Conservation (phyloP, 495 filamentous ascomycete genomes). For the Penicillium odoratum region DNA sequence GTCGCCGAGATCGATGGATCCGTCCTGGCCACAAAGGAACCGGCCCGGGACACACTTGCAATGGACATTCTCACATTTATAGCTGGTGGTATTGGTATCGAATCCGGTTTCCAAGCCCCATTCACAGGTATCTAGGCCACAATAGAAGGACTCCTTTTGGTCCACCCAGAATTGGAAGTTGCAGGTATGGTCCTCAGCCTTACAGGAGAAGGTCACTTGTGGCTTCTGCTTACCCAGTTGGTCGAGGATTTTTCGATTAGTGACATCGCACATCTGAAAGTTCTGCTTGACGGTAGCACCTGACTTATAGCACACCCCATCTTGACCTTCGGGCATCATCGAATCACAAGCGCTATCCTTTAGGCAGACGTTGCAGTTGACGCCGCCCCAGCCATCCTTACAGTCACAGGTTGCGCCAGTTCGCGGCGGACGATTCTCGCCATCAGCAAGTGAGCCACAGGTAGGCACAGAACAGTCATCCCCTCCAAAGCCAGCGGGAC, state of each 20-base stretch:
- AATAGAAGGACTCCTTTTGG: constrained; percentile 93
- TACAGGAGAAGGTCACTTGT: constrained; percentile 91
- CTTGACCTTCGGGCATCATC: constrained; percentile 75
- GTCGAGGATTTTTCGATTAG: constrained; percentile 86
- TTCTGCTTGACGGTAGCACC: constrained; percentile 91
- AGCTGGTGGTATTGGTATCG: constrained; percentile 76
- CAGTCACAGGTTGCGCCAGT: constrained; percentile 73
- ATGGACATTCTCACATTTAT: constrained; percentile 77
- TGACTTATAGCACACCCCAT: constrained; percentile 87
- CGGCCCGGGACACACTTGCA: constrained; percentile 89
- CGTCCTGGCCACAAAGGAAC: constrained; percentile 88
- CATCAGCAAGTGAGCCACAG: constrained; percentile 85
- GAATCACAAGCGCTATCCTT: constrained; percentile 78
- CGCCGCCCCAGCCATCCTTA: constrained; percentile 93
- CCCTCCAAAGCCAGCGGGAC: constrained; percentile 88
- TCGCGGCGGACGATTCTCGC: constrained; percentile 69
- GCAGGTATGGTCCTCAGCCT: constrained; percentile 69
- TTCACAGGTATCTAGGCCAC: constrained; percentile 76
- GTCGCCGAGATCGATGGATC: constrained; percentile 87
- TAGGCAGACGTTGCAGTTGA: constrained; percentile 97
- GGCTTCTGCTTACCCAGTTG: constrained; percentile 80
- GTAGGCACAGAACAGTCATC: constrained; percentile 87
- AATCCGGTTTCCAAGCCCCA: constrained; percentile 67
- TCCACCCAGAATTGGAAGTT: constrained; percentile 99
- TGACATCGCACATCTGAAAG: constrained; percentile 97